Evolutionary conservation across 1,284 basidiomycete species (phyloP), one percentile per base, ranked within the genome.

Genomic region (Heterobasidion annosum): DNA sequence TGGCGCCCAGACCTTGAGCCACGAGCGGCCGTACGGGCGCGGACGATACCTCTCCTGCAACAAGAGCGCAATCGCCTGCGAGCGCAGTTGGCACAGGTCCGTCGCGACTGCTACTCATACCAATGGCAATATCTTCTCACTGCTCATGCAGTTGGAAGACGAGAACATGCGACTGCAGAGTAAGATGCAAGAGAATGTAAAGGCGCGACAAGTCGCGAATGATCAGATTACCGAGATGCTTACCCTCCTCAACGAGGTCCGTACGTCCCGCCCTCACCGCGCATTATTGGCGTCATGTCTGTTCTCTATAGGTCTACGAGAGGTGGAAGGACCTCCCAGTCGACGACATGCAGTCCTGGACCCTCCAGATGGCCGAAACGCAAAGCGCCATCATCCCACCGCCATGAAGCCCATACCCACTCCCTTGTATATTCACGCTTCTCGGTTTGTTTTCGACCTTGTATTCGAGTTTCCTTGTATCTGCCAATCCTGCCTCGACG

Each of bases 1-100:
- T 88, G 85, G 85, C 75, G 68, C 57, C 77, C 82, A 50, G 71
- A 80, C 54, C 66, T 88, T 16, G 74, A 79, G 50, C 83, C 86
- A 1, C 73, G 71, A 10, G 73, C 71, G 43, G 83, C 82, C n/a
- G 77, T 80, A 19, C 72, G 76, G 49, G 83, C 85, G 2, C 73
- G 79, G 52, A 83, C 79, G 1, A 67, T 86, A 16, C 83, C 84
- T 0, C 61, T 81, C 5, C 63, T 88, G 46, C 76, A 79, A 57
- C 65, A 71, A 8, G 83, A 86, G 57, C 71, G 73, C 15, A 73
- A 78, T 55, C 70, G 73, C 51, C 65, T 88, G 43, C 73, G 68
- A 37, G 73, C 73, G 16, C 70, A 76, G 46, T 66, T 88, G 32
- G 68, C 71, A 45, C 68, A 74, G 65, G 86, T 80, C 63, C 42